These are phyloP conservation scores for Polytrichum formosum DNA, from an alignment of 225 moss, liverwort and hornwort genomes.

Conservation along the genomic window DNA sequence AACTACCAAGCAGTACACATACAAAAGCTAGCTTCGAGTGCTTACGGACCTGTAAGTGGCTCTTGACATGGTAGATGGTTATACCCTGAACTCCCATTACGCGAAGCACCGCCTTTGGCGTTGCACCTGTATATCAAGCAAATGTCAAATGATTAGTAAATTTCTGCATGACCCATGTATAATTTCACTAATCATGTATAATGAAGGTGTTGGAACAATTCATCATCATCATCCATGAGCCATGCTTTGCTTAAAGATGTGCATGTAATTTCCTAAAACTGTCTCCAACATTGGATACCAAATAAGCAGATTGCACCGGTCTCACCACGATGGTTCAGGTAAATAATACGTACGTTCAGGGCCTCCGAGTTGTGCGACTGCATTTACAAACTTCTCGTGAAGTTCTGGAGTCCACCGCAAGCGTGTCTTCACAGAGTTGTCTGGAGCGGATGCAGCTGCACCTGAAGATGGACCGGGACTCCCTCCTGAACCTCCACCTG, in stretches of 20 bases:
- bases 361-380: conserved; percentile 50
- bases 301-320: too few relatives aligned
- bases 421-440: conserved; percentile 33
- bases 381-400: conserved; percentile 49
- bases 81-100: conserved; percentile 59
- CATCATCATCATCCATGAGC: too few relatives aligned
- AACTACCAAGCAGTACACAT: too few relatives aligned
- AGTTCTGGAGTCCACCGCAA: conserved; percentile 61
- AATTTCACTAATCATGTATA: too few relatives aligned
- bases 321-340: too few relatives aligned
- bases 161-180: neutral
- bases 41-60: neutral
- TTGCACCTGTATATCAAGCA: conserved; percentile 41
- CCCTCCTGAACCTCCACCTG: neutral
- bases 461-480: conserved; percentile 19
- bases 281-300: too few relatives aligned
- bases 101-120: conserved; percentile 55
- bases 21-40: neutral
- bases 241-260: too few relatives aligned
- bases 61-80: conserved; percentile 62
- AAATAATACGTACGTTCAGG: conserved; percentile 45
- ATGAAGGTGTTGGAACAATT: too few relatives aligned
- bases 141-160: neutral
- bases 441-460: conserved; percentile 16
- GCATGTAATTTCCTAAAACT: too few relatives aligned